phyloP scores from a whole-genome alignment of 2,329 filamentous ascomycete species.

The Xylariaceae sp. region DNA sequence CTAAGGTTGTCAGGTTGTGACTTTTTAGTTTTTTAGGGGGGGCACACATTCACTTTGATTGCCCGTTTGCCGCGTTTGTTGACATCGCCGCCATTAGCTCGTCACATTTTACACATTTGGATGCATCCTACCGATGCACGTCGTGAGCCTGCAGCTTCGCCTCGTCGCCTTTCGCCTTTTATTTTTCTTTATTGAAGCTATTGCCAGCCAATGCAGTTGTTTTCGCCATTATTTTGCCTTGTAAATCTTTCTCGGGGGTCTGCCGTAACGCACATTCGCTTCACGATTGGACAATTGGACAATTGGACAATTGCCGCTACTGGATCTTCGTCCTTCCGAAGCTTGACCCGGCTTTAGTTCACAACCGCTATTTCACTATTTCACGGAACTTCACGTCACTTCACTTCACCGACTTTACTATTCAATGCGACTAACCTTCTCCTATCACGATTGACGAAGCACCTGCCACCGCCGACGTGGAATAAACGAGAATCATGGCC shows the following conservation, averaged over 20 bases:
- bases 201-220: background rate
- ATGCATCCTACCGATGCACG: conserved; percentile 12
- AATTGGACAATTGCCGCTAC: background rate
- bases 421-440: conserved; percentile 1
- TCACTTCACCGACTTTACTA: background rate
- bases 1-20: too few relatives aligned
- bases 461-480: conserved; percentile 20
- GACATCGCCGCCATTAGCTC: conserved; percentile 7
- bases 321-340: background rate
- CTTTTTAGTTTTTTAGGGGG: too few relatives aligned
- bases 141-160: background rate
- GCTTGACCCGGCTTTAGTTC: background rate
- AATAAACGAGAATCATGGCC: conserved; percentile 43
- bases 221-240: background rate
- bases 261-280: too few relatives aligned
- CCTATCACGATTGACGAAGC: conserved; percentile 21
- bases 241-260: background rate
- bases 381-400: background rate
- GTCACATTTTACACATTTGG: too few relatives aligned
- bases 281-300: too few relatives aligned
- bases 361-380: background rate
- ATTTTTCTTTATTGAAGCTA: conserved; percentile 14
- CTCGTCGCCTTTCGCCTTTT: conserved; percentile 13
- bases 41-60: too few relatives aligned
- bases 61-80: conserved; percentile 27